Evolutionary conservation across 495 filamentous ascomycete genomes (phyloP).

Genomic region (Neurospora hispaniola): DNA sequence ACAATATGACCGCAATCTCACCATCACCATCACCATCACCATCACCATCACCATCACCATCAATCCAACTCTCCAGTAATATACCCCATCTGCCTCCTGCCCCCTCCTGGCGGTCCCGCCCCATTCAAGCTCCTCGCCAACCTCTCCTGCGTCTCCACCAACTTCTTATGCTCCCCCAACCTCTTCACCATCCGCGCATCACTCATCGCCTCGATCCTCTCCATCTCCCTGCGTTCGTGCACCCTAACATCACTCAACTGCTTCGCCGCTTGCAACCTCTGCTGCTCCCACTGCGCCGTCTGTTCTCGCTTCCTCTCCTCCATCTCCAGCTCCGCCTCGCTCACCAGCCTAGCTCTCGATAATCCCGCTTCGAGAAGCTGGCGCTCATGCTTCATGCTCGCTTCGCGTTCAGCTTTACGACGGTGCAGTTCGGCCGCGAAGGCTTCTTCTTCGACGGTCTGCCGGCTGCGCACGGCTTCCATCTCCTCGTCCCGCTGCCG

Average conservation of each 20-base stretch:
- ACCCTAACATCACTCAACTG: conserved; percentile 31
- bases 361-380: conserved; percentile 29
- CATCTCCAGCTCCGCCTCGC: conserved; percentile 28
- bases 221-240: conserved; percentile 32
- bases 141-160: conserved; percentile 34
- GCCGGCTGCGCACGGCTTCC: conserved; percentile 19
- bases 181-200: conserved; percentile 25
- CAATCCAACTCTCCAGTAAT: conserved; percentile 29
- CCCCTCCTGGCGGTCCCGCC: conserved; percentile 5
- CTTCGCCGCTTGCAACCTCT: conserved; percentile 26
- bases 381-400: conserved; percentile 27
- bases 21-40: background rate
- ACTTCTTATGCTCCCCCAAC: conserved; percentile 33
- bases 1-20: background rate
- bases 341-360: conserved; percentile 25
- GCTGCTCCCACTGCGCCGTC: conserved; percentile 29
- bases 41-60: background rate
- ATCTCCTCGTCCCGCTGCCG: conserved; percentile 28
- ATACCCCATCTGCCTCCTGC: conserved; percentile 35
- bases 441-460: conserved; percentile 14
- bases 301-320: conserved; percentile 25
- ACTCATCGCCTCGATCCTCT: conserved; percentile 25
- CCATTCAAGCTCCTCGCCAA: conserved; percentile 29
- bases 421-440: conserved; percentile 18
- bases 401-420: conserved; percentile 18